A percentile compares a stretch with the other conserved stretches of the same genome.
These are phyloP conservation scores for Monilinia fructigena DNA, from an alignment of 2,329 filamentous ascomycete genomes.

Conservation along the genomic window DNA sequence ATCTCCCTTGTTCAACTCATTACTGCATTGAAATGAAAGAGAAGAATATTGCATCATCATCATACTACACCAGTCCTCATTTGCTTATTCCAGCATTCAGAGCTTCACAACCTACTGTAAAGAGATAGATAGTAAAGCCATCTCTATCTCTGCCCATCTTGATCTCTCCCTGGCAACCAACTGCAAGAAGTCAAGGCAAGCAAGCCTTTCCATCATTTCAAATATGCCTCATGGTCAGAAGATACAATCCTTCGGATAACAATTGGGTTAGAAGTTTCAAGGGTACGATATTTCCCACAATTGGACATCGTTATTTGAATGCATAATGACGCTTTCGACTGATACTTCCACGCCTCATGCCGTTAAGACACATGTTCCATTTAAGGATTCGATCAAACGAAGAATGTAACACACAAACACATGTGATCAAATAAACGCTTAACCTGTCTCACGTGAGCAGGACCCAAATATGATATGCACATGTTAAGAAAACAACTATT, in stretches of 20 bases:
- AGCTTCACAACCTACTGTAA: not conserved
- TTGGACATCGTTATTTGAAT: not conserved
- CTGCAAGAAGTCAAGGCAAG: not conserved
- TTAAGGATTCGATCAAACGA: constrained; percentile 4
- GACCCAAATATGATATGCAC: not conserved
- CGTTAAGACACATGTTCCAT: not conserved
- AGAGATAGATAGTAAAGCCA: not conserved
- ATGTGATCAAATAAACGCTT: constrained; percentile 5
- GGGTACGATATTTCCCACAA: not conserved
- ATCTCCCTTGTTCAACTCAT: not conserved
- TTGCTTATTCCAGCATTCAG: not conserved
- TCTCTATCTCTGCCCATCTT: not conserved
- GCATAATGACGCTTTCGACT: constrained; percentile 16
- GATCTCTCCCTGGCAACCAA: not conserved
- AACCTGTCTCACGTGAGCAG: constrained; percentile 6
- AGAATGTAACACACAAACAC: not conserved
- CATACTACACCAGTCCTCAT: not conserved
- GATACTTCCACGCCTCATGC: constrained; percentile 6
- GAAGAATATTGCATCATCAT: constrained; percentile 1
- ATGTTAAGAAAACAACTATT: constrained; percentile 6
- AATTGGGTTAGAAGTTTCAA: not conserved
- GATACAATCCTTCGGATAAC: constrained; percentile 4
- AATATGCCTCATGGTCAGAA: constrained; percentile 3
- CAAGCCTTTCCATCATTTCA: not conserved
- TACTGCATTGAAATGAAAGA: not conserved